A percentile compares a stretch with the other conserved stretches of the same genome.
These are phyloP conservation scores for Colletotrichum viniferum DNA, from an alignment of 2,329 filamentous ascomycete species.

Conservation along the genomic window DNA sequence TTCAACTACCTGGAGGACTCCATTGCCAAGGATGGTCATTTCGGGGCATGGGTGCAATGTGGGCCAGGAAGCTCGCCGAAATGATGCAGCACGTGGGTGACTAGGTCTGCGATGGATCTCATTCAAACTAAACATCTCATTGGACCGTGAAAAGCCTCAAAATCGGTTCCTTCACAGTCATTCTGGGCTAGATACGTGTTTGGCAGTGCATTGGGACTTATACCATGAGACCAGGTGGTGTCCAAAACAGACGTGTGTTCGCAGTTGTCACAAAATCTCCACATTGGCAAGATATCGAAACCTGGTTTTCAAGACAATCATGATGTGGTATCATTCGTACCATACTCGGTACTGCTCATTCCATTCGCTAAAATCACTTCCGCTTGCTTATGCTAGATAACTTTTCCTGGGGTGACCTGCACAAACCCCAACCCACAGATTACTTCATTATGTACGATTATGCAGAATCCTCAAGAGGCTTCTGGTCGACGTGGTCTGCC, in stretches of 20 bases:
- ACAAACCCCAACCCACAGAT: neutral
- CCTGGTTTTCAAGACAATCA: neutral
- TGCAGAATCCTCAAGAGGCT: slow-evolving; percentile 12
- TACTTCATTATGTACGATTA: neutral
- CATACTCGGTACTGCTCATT: neutral
- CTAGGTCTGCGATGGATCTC: neutral
- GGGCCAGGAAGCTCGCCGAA: neutral
- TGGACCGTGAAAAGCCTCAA: neutral
- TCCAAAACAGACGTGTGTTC: neutral
- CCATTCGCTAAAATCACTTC: slow-evolving; percentile 10
- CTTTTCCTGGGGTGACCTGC: neutral
- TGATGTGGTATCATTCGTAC: neutral
- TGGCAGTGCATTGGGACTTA: neutral
- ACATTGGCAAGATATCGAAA: neutral
- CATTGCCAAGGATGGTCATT: neutral
- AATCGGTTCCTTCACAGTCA: neutral
- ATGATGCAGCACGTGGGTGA: neutral
- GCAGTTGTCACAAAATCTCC: neutral
- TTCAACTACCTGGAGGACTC: neutral
- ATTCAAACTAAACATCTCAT: neutral
- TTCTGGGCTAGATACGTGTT: neutral
- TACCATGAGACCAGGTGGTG: neutral
- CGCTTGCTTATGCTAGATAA: slow-evolving; percentile 7
- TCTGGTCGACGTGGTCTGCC: slow-evolving; percentile 24
- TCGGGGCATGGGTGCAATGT: neutral